Base-by-base conservation (phyloP, 305 asterid genomes). In the Fraxinus albicans region DNA sequence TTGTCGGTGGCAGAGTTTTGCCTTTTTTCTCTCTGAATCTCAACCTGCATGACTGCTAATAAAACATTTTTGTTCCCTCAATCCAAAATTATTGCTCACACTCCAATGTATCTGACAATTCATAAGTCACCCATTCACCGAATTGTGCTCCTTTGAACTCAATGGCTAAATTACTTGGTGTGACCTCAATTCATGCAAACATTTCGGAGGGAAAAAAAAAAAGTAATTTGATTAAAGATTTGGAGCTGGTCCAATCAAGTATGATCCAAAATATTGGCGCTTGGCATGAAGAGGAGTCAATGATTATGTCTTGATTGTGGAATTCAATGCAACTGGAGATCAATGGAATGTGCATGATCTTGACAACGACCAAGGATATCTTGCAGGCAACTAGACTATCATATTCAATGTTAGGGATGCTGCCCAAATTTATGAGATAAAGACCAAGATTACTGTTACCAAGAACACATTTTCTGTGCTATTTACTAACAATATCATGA, bases 231-330 rank as follows among this genome's bases (percentile, higher is more conserved):
- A 34, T 74, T 31, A 21, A 38, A 60, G 31, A 60, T 60, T 33
- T 33, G 78, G 78, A 34, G 17, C 36, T 65, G 31, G 0, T 65
- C 27, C 78, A 74, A 34, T 8, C 42, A n/a, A 73, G 50, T 5
- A 21, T 15, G 44, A 73, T 33, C 42, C 34, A 25, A 65, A 65
- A 25, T 65, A 15, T 65, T 25, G 73, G 34, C 2, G 2, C 33
- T 21, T 78, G 55, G 58, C 58, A 60, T 58, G 81, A 33, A 19
- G 75, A n/a, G 7, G 75, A 78, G 3, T 58, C 75, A 7, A 58
- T 78, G 75, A 21, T 78, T 19, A 78, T 58, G 80, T 50, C 72
- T 9, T 53, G 73, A 36, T 13, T 79, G 4, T 80, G 58, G 63
- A 65, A 79, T 17, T 69, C 42, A 1, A 69, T 80, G 83, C 17